phyloP scores from a whole-genome alignment of 257 asterid genomes.

The Nemophila menziesii region DNA sequence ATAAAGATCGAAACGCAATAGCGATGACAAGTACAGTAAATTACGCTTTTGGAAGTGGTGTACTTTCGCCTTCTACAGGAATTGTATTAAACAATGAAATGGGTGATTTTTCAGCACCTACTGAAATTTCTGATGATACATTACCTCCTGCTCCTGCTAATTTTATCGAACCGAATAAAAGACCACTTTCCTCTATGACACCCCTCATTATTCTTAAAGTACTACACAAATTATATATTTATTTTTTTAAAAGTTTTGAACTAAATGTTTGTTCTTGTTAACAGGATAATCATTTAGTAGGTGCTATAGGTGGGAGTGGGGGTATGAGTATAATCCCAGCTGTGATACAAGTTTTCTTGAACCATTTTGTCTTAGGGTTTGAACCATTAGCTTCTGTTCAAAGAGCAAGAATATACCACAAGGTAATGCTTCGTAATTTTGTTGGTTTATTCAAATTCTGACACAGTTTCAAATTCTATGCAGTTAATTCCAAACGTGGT shows the following conservation, averaged over 20 bases:
- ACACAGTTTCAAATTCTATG: constrained; percentile 4
- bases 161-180: constrained; percentile 67
- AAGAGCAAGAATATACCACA: constrained; percentile 75
- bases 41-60: constrained; percentile 61
- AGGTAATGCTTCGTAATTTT: too few relatives aligned
- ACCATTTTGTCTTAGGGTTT: constrained; percentile 74
- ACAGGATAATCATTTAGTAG: constrained; percentile 68
- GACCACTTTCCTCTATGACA: constrained; percentile 90
- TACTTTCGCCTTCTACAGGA: constrained; percentile 77
- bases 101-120: constrained; percentile 84
- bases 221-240: background rate
- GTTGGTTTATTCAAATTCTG: background rate
- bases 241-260: background rate
- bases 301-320: constrained; percentile 88
- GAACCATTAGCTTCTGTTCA: constrained; percentile 67
- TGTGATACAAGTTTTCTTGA: constrained; percentile 67
- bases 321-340: constrained; percentile 75
- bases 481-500: constrained; percentile 80
- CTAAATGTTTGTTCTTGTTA: background rate
- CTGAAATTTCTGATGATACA: constrained; percentile 35
- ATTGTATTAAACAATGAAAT: constrained; percentile 81
- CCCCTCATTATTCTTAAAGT: constrained; percentile 88
- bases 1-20: constrained; percentile 71
- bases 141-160: constrained; percentile 92
- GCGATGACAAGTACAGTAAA: constrained; percentile 83